phyloP scores from a whole-genome alignment of 805 yeast genomes.

The Monosporozyma aerobia region DNA sequence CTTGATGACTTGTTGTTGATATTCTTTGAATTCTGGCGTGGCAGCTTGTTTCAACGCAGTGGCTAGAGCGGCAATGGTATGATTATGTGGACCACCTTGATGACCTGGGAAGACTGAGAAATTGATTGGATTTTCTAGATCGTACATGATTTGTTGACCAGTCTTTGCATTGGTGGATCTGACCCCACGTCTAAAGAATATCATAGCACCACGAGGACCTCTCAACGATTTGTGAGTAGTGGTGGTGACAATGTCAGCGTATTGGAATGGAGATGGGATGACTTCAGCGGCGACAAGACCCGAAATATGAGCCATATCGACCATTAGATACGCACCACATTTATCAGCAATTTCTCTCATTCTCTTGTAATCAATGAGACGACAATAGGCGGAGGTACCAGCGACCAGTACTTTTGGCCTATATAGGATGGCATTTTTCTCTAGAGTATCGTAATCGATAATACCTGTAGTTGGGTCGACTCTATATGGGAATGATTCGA shows the following conservation, averaged over 20 bases:
- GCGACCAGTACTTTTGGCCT: slow-evolving; percentile 96
- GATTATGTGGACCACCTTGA: slow-evolving; percentile 99
- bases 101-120: slow-evolving; percentile 99
- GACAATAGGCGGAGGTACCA: slow-evolving; percentile 97
- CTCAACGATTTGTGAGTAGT: slow-evolving; percentile 97
- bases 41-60: slow-evolving; percentile 93
- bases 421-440: slow-evolving; percentile 79
- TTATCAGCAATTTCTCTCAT: slow-evolving; percentile 94
- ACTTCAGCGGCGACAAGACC: slow-evolving; percentile 95
- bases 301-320: slow-evolving; percentile 98
- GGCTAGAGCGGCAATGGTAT: slow-evolving; percentile 95
- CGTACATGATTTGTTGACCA: slow-evolving; percentile 85
- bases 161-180: slow-evolving; percentile 79
- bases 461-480: slow-evolving; percentile 85
- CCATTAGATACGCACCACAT: slow-evolving; percentile 92
- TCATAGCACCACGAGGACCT: slow-evolving; percentile 99
- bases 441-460: slow-evolving; percentile 93
- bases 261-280: slow-evolving; percentile 91
- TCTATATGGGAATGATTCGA: slow-evolving; percentile 98
- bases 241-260: slow-evolving; percentile 95
- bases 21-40: slow-evolving; percentile 81
- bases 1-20: slow-evolving; percentile 79
- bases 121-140: slow-evolving; percentile 89
- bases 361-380: slow-evolving; percentile 92
- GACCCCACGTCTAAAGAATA: slow-evolving; percentile 94